Base-by-base conservation (phyloP, 176 grass and related monocot species). In the Dactylis glomerata region DNA sequence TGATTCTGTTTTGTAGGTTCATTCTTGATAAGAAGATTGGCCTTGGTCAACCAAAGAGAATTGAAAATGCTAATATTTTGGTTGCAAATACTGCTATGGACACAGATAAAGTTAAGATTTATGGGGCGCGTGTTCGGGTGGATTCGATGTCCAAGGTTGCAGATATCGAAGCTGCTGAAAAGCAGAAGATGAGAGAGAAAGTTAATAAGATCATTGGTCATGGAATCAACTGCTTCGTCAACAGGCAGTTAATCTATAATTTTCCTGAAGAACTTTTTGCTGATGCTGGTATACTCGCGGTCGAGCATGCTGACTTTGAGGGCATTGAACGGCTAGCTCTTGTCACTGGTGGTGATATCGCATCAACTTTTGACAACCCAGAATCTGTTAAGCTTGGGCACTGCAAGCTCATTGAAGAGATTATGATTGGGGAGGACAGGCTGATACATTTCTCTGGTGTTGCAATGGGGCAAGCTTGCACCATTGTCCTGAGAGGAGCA, bases 21-120 rank as follows among this genome's bases (percentile, higher is more conserved):
- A 98, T 98, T 87, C 92, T 98, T 86, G 96, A 98, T 88, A 98
- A 98, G 85, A 98, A 98, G 84, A 98, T 98, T 85, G 96, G 96
- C 45, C 88, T 98, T 67, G 96, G 96, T 10, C 96, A 98, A 73
- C 96, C 93, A 51, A 95, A 98, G 83, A 46, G 91, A 11, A 98
- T 98, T 86, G 93, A 98, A 78, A 95, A 95, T 85, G 96, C 96
- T 57, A 98, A 95, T 49, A 95, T 98, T 81, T 83, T 98, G 83
- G 96, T 98, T 68, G 91, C 96, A 13, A 98, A 98, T 74, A 98
- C 96, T 78, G 96, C 96, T 66, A 98, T 98, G 96, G 96, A 98
- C 83, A 98, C 96, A 28, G 96, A 98, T 79, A 98, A 98, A 90
- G 93, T 98, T 22, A 98, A 98, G 87, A 98, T 98, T 30, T 98